Base-by-base conservation (phyloP, 768 basidiomycete genomes). In the Pleurotus platypus region DNA sequence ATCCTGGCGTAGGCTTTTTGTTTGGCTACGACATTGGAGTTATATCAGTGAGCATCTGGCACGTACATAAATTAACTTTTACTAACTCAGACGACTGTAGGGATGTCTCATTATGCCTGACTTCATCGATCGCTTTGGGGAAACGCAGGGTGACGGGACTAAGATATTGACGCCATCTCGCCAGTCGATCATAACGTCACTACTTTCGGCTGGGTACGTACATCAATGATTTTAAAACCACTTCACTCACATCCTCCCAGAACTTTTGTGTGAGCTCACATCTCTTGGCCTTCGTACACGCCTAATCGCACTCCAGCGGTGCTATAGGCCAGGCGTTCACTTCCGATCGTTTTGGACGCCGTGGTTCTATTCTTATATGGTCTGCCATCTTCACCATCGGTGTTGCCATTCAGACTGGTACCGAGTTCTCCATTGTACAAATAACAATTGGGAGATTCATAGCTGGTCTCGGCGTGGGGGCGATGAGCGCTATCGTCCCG, bases 71-170 rank as follows among this genome's bases (percentile, higher is more conserved):
- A 56, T 46, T 11, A 2, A 39, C 20, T 2, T 20, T 20, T 15
- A 27, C 7, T 39, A 40, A 7, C 11, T 22, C 38, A 22, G 48
- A 11, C n/a, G 48, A 11, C n/a, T 13, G 54, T 38, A 56, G 39
- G 89, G 89, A 76, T 89, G 87, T 63, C 69, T 91, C 30, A 89
- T 90, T 58, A 90, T 90, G 86, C 81, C 81, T 6, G 88, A 90
- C 67, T 91, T 91, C 67, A 77, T 89, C 62, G 61, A 72, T 53
- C 81, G 87, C 11, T 90, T 91, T 64, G 89, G 88, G 30, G 72
- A 83, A 63, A 51, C 76, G 3, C 77, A 70, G 48, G 62, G 63
- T 2, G 63, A 81, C 59, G 87, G 86, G 3, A 61, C 70, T 35
- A 71, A 71, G 49, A 72, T 80, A 58, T 70, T 92, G 8, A 81